Evolutionary conservation across 768 basidiomycete genomes (phyloP), one percentile per base, ranked within the genome.

Genomic region (Lactarius psammicola): DNA sequence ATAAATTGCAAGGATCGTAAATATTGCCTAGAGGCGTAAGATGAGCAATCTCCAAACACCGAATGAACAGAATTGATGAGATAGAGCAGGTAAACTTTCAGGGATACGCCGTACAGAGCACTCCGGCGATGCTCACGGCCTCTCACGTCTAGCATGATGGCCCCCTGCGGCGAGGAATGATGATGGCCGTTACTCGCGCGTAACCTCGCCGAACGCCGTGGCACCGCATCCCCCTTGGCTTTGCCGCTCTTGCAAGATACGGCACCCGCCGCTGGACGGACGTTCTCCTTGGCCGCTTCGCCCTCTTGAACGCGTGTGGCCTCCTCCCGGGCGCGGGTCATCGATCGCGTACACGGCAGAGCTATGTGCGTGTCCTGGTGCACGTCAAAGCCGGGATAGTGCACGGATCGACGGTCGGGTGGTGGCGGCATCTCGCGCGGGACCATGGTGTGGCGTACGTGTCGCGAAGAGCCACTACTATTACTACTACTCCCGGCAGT

Each of bases 301-400:
- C 55, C 42, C 42, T 54, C 60, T 18, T 26, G 56, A 11, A 44
- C 59, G n/a, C 62, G 60, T 20, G 51, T 57, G 2, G 59, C 54
- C 55, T 65, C 53, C 31, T 58, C 63, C 53, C 31, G 57, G 7
- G 59, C 62, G 54, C 51, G 66, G 2, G 63, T 56, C 13, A 31
- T 57, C 18, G 67, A 66, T n/a, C 60, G 68, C 31, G 62, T 56
- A 34, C 55, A 46, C 9, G 62, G 66, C 44, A 69, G 49, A 20
- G 44, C 56, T 40, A 70, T n/a, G 40, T 70, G 69, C n/a, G 57
- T 69, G 62, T 70, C 69, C n/a, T 44, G 51, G 56, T 65, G 64
- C 33, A 70, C 68, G 59, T 70, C 68, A 23, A 70, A 70, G 2
- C 69, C 69, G 13, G 69, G 69, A 38, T 70, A 69, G 34, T 70